These are phyloP conservation scores for Flaveria linearis DNA, from an alignment of 129 eudicot species.

Conservation along the genomic window DNA sequence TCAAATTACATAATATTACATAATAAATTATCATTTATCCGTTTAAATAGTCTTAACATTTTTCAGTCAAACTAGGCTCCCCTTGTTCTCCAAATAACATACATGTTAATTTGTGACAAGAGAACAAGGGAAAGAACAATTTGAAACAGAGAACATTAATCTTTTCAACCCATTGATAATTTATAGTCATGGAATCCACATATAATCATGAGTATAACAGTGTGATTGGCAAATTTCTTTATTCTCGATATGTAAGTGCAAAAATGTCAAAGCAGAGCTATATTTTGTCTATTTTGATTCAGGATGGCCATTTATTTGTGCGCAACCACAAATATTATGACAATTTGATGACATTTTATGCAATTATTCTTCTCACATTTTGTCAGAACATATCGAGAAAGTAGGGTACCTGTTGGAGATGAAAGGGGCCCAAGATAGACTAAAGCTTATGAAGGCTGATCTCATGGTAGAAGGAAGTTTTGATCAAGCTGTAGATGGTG, in stretches of 20 bases:
- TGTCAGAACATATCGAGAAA: constrained; percentile 62
- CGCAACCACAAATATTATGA: too few relatives aligned
- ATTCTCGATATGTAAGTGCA: background rate
- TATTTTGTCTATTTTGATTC: background rate
- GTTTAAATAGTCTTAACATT: too few relatives aligned
- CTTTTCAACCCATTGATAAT: too few relatives aligned
- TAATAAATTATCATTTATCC: too few relatives aligned
- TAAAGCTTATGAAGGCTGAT: constrained; percentile 74
- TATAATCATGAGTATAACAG: background rate
- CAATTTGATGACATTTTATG: background rate
- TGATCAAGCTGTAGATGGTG: constrained; percentile 74
- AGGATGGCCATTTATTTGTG: too few relatives aligned
- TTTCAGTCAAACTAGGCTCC: too few relatives aligned
- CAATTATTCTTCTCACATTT: background rate
- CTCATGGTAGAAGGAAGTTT: constrained; percentile 79
- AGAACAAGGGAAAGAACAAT: too few relatives aligned
- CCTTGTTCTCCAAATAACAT: too few relatives aligned
- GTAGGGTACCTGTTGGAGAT: constrained; percentile 76
- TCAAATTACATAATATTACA: too few relatives aligned
- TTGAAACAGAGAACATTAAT: too few relatives aligned
- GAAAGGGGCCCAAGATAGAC: constrained; percentile 73
- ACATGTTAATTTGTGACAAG: too few relatives aligned
- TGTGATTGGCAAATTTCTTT: background rate
- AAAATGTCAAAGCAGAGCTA: background rate
- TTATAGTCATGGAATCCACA: too few relatives aligned